Conservation (phyloP, 2,329 filamentous ascomycete species). For the Parastagonospora avenae region DNA sequence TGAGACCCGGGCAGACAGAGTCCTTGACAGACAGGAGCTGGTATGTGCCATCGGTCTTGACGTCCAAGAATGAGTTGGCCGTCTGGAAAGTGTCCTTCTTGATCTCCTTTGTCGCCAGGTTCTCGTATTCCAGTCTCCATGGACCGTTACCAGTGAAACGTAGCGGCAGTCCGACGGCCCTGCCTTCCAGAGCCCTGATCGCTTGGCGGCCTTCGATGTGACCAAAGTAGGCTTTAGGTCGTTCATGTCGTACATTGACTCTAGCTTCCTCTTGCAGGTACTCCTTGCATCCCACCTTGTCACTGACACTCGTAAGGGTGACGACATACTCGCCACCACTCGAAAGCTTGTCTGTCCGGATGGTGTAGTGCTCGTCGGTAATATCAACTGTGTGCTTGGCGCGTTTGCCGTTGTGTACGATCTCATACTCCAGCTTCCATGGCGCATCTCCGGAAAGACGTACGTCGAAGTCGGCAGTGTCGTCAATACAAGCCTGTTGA, state of each 20-base stretch:
- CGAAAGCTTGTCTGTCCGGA: constrained; percentile 74
- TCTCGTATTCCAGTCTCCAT: constrained; percentile 80
- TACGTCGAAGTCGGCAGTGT: constrained; percentile 76
- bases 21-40: constrained; percentile 80
- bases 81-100: constrained; percentile 55
- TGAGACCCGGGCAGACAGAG: constrained; percentile 77
- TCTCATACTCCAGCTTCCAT: constrained; percentile 89
- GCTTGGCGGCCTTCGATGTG: constrained; percentile 79
- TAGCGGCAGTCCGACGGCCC: constrained; percentile 75
- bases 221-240: constrained; percentile 85
- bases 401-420: constrained; percentile 86
- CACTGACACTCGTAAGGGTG: constrained; percentile 82
- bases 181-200: constrained; percentile 77
- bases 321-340: constrained; percentile 91
- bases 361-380: constrained; percentile 65
- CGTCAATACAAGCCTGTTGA: constrained; percentile 79
- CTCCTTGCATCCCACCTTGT: constrained; percentile 84
- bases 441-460: constrained; percentile 80
- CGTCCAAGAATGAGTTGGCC: constrained; percentile 72
- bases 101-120: constrained; percentile 59
- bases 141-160: constrained; percentile 84
- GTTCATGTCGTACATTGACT: constrained; percentile 85
- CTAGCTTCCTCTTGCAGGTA: constrained; percentile 83
- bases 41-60: constrained; percentile 74
- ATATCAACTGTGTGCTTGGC: constrained; percentile 71